Evolutionary conservation across 2,329 filamentous ascomycete genomes (phyloP), one percentile per base, ranked within the genome.

Genomic region (Lecanosticta acicola): DNA sequence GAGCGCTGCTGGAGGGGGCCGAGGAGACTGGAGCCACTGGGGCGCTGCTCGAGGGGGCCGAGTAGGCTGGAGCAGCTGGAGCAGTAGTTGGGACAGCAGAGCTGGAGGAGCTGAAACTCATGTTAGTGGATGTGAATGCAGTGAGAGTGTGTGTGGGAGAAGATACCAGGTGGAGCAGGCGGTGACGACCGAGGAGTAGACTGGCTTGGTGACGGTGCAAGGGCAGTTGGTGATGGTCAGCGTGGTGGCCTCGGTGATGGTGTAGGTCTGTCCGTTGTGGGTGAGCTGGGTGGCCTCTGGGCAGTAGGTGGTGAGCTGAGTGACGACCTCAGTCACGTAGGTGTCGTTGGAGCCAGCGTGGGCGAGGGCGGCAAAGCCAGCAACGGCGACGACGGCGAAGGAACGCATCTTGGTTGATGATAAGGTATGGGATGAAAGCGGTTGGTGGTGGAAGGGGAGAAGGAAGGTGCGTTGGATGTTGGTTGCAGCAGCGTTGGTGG

Each of bases 151-250:
- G 19, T 19, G 35, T 5, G 35, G 11, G 8, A 14, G 33, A 8
- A 16, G 14, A 37, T 56, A 54, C 51, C 53, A 56, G 45, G 53
- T 56, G 40, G 44, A 46, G 51, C 48, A 54, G 16, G 33, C 21
- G 40, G 53, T 48, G 46, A 54, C 46, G 20, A 54, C 53, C 48
- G 53, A 56, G 48, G 53, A 45, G 51, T 54, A 50, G 32, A 45
- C 51, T 46, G 53, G 53, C 53, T 48, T 50, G 44, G 50, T 55
- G 36, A 57, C 42, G 37, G 53, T 57, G 50, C 50, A 55, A 29
- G 53, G 53, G 46, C 50, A 56, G 53, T 55, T 48, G 39, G 51
- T 56, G 49, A 57, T 49, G 40, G 54, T 57, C 19, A 57, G 39
- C 29, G 55, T 58, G 33, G 53, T 56, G 43, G 55, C 47, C 45